phyloP scores from a whole-genome alignment of 2,329 filamentous ascomycete genomes.

The Grosmannia serpens region DNA sequence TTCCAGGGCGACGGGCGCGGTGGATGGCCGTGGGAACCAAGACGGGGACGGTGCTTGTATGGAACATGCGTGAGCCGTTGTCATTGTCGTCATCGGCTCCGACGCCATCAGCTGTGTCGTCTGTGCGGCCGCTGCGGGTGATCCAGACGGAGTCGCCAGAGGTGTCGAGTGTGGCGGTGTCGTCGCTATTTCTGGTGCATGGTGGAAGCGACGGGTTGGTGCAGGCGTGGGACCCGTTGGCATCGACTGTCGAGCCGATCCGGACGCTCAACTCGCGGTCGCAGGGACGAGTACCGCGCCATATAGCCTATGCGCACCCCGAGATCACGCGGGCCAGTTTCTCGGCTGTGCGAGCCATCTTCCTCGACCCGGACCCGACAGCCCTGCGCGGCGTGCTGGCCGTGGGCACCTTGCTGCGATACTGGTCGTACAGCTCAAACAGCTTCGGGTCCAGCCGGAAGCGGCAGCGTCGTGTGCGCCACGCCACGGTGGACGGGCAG shows the following conservation, averaged over 20 bases:
- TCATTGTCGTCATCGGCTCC: conserved; percentile 11
- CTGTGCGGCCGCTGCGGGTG: conserved; percentile 58
- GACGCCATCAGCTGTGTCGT: not conserved
- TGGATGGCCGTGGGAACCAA: conserved; percentile 73
- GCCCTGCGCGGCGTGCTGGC: conserved; percentile 76
- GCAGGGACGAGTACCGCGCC: conserved; percentile 68
- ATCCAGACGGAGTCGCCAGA: conserved; percentile 87
- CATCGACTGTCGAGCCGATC: conserved; percentile 65
- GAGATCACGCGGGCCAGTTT: conserved; percentile 59
- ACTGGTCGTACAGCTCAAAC: conserved; percentile 86
- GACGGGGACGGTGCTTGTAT: conserved; percentile 64
- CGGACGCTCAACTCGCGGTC: conserved; percentile 81
- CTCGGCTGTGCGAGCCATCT: conserved; percentile 72
- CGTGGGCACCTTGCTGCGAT: conserved; percentile 76
- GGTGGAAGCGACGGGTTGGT: conserved; percentile 92
- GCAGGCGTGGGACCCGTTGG: conserved; percentile 93
- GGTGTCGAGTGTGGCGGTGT: conserved; percentile 71
- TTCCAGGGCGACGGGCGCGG: conserved; percentile 76
- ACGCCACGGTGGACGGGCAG: conserved; percentile 48
- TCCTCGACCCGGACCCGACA: conserved; percentile 78
- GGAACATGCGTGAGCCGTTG: conserved; percentile 65
- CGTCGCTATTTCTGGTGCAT: conserved; percentile 79
- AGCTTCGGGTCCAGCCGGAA: conserved; percentile 61
- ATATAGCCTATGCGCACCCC: conserved; percentile 43
- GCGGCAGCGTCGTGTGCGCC: conserved; percentile 66